Evolutionary conservation across 176 grass and related monocot species (phyloP), one percentile per base, ranked within the genome.

Genomic region (Puccinellia tenuiflora): DNA sequence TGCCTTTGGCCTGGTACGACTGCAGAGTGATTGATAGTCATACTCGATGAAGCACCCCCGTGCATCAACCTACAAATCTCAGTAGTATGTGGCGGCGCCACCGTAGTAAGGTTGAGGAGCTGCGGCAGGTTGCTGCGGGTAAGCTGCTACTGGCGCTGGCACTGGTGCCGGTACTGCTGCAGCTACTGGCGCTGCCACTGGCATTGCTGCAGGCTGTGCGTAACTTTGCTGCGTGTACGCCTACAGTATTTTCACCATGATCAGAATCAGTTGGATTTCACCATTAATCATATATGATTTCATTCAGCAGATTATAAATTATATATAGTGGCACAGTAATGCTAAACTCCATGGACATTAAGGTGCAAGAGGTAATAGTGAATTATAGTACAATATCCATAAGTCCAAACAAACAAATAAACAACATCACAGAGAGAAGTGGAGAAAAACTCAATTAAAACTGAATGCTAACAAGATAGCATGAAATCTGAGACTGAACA

Each of bases 61-160:
- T 84, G 11, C 68, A 74, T 72, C 16, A 62, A 2, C 37, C 47
- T 15, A 22, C 16, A 29, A 37, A 71, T 92, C 84, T 92, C 84
- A 93, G 82, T 94, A 94, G 81, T 97, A 97, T 3, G 86, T 62
- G 53, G 85, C 80, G 9, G 87, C 62, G 20, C 79, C 59, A 47
- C 88, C 88, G 40, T 97, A 94, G 68, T 91, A 91, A 1, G 89
- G 59, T 45, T 94, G 94, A 83, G 88, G 79, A 69, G 89, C 87
- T 28, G 89, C 78, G 7, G 80, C 85, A 70, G 94, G 87, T 53
- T 90, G 94, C 47, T 79, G 85, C 75, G 94, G 80, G 48, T 85
- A 90, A 9, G 65, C 59, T 50, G 91, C 82, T 1, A 76, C 37
- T 1, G 84, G 55, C 33, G 69, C 78, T 33, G 81, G 17, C 3